phyloP scores from a whole-genome alignment of 1,139 yeast genomes.

The Candida anutae region DNA sequence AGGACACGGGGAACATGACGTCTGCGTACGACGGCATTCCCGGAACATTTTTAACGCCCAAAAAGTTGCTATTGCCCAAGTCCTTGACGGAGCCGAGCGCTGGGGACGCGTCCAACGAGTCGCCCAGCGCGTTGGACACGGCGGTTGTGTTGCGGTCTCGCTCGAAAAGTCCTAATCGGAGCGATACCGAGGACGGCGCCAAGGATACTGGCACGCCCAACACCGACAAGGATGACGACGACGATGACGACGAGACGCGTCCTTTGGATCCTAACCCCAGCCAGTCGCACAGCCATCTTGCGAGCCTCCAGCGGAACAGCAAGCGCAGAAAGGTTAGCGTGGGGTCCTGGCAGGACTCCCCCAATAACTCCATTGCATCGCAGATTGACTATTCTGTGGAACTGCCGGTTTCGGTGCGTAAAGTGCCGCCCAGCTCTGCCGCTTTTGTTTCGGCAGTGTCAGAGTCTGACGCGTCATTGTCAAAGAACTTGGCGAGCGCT shows the following conservation, averaged over 20 bases:
- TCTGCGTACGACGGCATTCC: constrained; percentile 20
- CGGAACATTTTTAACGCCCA: constrained; percentile 26
- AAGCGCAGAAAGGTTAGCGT: constrained; percentile 7
- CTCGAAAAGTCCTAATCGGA: too few species aligned
- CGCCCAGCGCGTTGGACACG: constrained; percentile 5
- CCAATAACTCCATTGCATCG: constrained; percentile 31
- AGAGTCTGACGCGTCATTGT: too few species aligned
- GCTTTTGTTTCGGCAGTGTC: constrained; percentile 1
- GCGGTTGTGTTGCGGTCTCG: too few species aligned
- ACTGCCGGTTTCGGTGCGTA: constrained; percentile 21
- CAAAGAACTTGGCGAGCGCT: constrained; percentile 2
- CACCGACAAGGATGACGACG: too few species aligned
- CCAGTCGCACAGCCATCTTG: neutral
- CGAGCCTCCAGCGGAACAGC: constrained; percentile 2
- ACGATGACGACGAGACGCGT: too few species aligned
- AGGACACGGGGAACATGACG: constrained; percentile 15
- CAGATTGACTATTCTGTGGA: constrained; percentile 28
- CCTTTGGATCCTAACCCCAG: too few species aligned
- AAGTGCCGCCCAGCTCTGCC: constrained; percentile 3
- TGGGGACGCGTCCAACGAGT: constrained; percentile 1
- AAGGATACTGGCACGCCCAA: too few species aligned
- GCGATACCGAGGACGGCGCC: constrained; percentile 1
- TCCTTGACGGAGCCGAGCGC: too few species aligned
- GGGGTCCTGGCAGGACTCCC: constrained; percentile 18
- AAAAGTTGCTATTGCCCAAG: constrained; percentile 12